Percentiles rank a stretch among this genome's conserved stretches.
These are phyloP conservation scores for Seiridium cupressi DNA, from an alignment of 2,329 filamentous ascomycete species.

Conservation along the genomic window DNA sequence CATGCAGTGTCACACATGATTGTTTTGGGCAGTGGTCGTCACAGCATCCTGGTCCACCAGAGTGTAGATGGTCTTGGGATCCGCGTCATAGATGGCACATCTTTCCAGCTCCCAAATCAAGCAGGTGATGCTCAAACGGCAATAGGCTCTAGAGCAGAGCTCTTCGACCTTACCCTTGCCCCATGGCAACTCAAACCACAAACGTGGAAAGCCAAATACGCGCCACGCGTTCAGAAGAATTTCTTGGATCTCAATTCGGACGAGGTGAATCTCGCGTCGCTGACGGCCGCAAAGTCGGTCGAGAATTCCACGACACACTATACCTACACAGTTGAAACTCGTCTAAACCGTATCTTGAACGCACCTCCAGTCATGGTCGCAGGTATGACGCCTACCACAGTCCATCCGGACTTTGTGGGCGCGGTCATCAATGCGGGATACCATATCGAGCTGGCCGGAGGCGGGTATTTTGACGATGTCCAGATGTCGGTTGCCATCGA, in stretches of 20 bases:
- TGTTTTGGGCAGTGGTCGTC: background rate
- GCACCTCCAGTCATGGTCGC: constrained; percentile 85
- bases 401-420: constrained; percentile 86
- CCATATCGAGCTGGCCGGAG: constrained; percentile 84
- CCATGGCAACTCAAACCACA: background rate
- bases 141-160: background rate
- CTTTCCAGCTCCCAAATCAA: background rate
- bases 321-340: constrained; percentile 63
- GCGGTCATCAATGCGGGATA: constrained; percentile 97
- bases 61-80: background rate
- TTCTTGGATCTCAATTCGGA: constrained; percentile 57
- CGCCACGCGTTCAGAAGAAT: constrained; percentile 66
- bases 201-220: background rate
- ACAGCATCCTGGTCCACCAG: background rate
- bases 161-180: too few relatives aligned
- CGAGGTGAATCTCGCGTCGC: too few relatives aligned
- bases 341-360: constrained; percentile 85
- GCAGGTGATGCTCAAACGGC: background rate
- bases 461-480: constrained; percentile 82
- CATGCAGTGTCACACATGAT: too few relatives aligned
- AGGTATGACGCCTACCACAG: constrained; percentile 90
- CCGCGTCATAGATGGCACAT: background rate
- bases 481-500: constrained; percentile 77
- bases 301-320: background rate
- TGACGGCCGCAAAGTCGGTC: background rate